phyloP scores from a whole-genome alignment of 164 flowering plant genomes.

The Aristolochia californica region DNA sequence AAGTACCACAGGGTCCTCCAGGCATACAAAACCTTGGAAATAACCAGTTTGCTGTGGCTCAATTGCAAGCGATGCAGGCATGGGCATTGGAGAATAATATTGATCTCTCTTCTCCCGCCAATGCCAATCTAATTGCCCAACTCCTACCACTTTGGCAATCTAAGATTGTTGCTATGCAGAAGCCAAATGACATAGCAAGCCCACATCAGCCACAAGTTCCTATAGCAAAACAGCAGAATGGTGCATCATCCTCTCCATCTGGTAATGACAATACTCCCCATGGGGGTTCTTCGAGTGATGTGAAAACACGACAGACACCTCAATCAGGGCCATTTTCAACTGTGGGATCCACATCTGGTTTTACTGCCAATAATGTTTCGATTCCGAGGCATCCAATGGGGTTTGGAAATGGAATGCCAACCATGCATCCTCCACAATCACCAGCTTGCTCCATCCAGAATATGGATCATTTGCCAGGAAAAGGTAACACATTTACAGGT shows the following conservation, averaged over 20 bases:
- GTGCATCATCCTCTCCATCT: slow-evolving; percentile 36
- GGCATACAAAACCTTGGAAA: slow-evolving; percentile 38
- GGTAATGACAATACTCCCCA: slow-evolving; percentile 56
- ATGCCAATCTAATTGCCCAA: slow-evolving; percentile 69
- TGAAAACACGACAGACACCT: slow-evolving; percentile 50
- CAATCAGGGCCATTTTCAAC: slow-evolving; percentile 39
- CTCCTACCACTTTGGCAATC: slow-evolving; percentile 74
- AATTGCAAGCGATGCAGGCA: slow-evolving; percentile 75
- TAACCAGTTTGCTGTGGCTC: slow-evolving; percentile 60
- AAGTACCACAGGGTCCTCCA: slow-evolving; percentile 44
- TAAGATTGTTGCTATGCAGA: slow-evolving; percentile 58
- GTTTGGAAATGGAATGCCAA: slow-evolving; percentile 48
- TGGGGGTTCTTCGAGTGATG: slow-evolving; percentile 62
- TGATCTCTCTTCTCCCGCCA: slow-evolving; percentile 70
- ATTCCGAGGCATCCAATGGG: slow-evolving; percentile 39
- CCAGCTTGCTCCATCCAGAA: slow-evolving; percentile 40
- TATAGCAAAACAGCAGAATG: slow-evolving; percentile 47
- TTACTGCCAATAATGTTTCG: slow-evolving; percentile 28
- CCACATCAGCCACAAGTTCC: slow-evolving; percentile 36
- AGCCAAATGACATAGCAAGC: slow-evolving; percentile 41
- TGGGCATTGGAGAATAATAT: slow-evolving; percentile 84
- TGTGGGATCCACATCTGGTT: slow-evolving; percentile 22
- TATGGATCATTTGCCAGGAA: slow-evolving; percentile 30
- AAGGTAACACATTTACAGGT: slow-evolving; percentile 21
- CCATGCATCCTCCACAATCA: slow-evolving; percentile 50